Percentiles rank a stretch among this genome's conserved stretches.
phyloP scores from a whole-genome alignment of 2,329 filamentous ascomycete genomes.

The Ophiostoma sp. region DNA sequence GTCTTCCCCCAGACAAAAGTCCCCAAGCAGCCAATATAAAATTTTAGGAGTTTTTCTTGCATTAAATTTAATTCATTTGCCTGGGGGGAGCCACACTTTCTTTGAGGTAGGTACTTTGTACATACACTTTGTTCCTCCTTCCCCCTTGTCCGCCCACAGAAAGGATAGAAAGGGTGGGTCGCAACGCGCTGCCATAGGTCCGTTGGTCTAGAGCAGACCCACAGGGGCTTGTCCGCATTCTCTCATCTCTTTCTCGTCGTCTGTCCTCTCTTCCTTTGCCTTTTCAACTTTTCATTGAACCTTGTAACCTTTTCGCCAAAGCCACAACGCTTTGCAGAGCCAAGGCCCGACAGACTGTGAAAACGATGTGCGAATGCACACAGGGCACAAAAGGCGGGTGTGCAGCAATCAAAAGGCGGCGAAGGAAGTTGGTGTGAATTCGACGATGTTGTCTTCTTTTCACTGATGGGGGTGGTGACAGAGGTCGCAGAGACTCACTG shows the following conservation, averaged over 20 bases:
- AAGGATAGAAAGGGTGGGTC: slow-evolving; percentile 17
- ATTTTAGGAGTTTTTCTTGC: not conserved
- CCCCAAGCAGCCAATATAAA: not conserved
- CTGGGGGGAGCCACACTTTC: slow-evolving; percentile 2
- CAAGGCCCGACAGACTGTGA: not conserved
- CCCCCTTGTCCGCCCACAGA: not conserved
- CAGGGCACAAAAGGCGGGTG: not conserved
- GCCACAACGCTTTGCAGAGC: not conserved
- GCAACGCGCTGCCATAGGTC: slow-evolving; percentile 16
- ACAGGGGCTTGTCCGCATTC: not conserved
- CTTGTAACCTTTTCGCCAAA: not conserved
- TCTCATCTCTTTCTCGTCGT: not conserved
- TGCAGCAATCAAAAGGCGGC: not conserved
- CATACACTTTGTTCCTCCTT: not conserved
- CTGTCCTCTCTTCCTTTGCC: not conserved
- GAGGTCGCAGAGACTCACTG: not conserved
- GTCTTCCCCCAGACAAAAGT: slow-evolving; percentile 15
- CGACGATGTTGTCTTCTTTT: not conserved
- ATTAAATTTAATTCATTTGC: slow-evolving; percentile 13
- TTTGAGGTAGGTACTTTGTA: not conserved
- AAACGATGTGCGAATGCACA: not conserved
- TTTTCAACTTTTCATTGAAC: not conserved
- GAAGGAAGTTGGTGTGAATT: not conserved
- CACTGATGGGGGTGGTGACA: not conserved
- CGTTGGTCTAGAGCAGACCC: not conserved